Conservation (phyloP, 352 stramenopile genomes). For the Phytophthora hybrid region DNA sequence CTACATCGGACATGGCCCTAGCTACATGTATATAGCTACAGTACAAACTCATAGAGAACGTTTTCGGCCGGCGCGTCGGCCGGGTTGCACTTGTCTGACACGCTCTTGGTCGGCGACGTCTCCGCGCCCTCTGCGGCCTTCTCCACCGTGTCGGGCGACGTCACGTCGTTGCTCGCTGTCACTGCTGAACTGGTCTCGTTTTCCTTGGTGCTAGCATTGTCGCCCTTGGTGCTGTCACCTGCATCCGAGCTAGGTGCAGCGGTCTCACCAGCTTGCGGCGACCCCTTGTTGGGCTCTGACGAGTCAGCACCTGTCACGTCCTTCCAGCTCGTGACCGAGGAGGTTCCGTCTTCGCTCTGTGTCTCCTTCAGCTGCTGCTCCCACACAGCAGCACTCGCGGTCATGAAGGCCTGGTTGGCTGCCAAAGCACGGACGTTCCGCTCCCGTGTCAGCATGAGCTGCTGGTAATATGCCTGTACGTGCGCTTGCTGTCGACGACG, state of each 20-base stretch:
- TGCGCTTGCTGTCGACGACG: conserved; percentile 62
- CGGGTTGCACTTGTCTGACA: conserved; percentile 25
- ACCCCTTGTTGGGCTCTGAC: conserved; percentile 8
- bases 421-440: conserved; percentile 64
- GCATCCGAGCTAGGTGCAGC: conserved; percentile 18
- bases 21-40: conserved; percentile 40
- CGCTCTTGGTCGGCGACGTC: conserved; percentile 29
- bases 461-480: conserved; percentile 64
- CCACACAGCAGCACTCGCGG: conserved; percentile 50
- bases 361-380: conserved; percentile 47
- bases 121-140: conserved; percentile 16
- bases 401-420: conserved; percentile 56
- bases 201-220: conserved; percentile 24
- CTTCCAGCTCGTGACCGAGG: conserved; percentile 43
- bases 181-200: conserved; percentile 26
- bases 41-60: conserved; percentile 76
- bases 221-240: conserved; percentile 14
- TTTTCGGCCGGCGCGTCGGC: conserved; percentile 28
- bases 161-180: conserved; percentile 7
- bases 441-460: conserved; percentile 54
- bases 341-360: conserved; percentile 32
- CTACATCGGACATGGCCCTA: neutral
- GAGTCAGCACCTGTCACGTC: conserved; percentile 30
- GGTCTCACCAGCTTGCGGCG: conserved; percentile 5
- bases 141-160: conserved; percentile 31